Base-by-base conservation (phyloP, 176 grass and related monocot genomes). In the Avena sativa region DNA sequence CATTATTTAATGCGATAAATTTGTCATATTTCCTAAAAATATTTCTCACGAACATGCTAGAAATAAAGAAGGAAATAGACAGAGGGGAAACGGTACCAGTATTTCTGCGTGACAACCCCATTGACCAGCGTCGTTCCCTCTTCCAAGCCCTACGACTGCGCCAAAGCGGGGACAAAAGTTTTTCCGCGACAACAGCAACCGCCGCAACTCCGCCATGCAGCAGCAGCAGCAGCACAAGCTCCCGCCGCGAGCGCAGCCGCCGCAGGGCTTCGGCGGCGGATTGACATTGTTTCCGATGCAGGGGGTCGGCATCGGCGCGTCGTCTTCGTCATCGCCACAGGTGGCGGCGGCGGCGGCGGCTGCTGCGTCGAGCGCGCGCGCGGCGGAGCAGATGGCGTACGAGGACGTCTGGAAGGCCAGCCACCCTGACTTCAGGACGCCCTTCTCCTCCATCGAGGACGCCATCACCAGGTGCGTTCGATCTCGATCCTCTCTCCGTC, bases 371-470 rank as follows among this genome's bases (percentile, higher is more conserved):
- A 82, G 83, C 62, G 79, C 47, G 52, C 75, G 83, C 21, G 76
- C 51, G 34, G 92, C 85, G 81, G 81, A 74, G 78, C 89, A 91
- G 84, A 94, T 94, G 89, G 89, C 89, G 50, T 48, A 52, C 65
- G 81, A 91, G 84, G 92, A 91, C 76, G 92, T 87, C 21, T 85
- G 87, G 76, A 94, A 91, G 85, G 81, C 86, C 64, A 52, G 74
- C 78, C 82, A 91, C 89, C 92, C 89, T 16, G 87, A 94, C 87
- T 60, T 87, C 87, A 79, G 8, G 81, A 91, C 89, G 52, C 89
- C 92, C 38, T 94, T 94, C 84, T 44, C 89, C 38, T 91, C 92
- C 87, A 63, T 91, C 59, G 92, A 94, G 81, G 92, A 94, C 72
- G 89, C 92, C 53, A 73, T 91, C 20, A 86, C 82, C 72, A 91